Base-by-base conservation (phyloP, 768 basidiomycete species). In the Leccinum sublutescens region DNA sequence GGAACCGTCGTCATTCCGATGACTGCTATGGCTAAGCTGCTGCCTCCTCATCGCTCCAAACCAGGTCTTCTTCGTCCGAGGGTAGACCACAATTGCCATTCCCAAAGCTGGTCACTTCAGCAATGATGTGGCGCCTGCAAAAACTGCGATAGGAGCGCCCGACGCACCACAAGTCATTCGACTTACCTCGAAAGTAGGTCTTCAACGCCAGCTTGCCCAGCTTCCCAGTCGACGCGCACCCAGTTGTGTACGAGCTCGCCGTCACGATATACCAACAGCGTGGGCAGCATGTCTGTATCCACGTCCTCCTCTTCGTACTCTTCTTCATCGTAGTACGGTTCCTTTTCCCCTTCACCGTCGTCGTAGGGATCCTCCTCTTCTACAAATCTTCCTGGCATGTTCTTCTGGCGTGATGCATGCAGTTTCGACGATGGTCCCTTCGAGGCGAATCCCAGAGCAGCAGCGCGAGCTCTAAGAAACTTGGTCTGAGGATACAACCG, bases 201-300 rank as follows among this genome's bases (percentile, higher is more conserved):
- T 62, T 89, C 86, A 0, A 92, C 67, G 25, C 85, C 88, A n/a
- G 80, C 80, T 34, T 75, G 67, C 12, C 85, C 86, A 0, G 87
- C 89, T 70, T 91, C 90, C 91, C 90, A 93, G 70, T 93, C 91
- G 4, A 93, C 90, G 25, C 91, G 80, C 9, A 93, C 88, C 91
- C 91, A 93, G 52, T 89, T 90, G 65, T 91, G 83, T n/a, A 91
- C 83, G n/a, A 93, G 82, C 61, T 91, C 84, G 17, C 91, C 90
- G 58, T 83, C 85, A 17, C 85, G 87, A 65, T 93, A 93, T 4
- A 89, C 88, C 12, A 91, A 79, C 68, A 91, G 71, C 1, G 90
- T 91, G 0, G 91, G 90, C 27, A 92, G 78, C 79, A 92, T 84
- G 68, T 92, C 90, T 4, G 86, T 81, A 65, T 92, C 90, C 45